phyloP scores from a whole-genome alignment of 768 basidiomycete genomes.

The Glaciozyma martinii region DNA sequence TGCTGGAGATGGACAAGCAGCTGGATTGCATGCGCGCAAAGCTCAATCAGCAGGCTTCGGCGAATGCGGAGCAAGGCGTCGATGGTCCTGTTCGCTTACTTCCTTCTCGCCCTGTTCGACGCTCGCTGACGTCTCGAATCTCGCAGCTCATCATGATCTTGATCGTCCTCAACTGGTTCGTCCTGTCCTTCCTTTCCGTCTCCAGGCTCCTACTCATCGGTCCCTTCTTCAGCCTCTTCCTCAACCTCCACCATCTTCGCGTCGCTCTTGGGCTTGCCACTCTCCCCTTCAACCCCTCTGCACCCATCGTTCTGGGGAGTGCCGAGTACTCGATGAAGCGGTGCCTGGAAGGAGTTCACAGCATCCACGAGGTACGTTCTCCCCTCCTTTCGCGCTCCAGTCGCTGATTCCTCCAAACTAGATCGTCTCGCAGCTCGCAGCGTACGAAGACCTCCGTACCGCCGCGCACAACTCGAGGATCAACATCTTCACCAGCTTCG shows the following conservation, averaged over 20 bases:
- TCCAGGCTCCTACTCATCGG: background rate
- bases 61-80: conserved; percentile 4
- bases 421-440: conserved; percentile 24
- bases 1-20: conserved; percentile 12
- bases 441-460: conserved; percentile 22
- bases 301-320: conserved; percentile 15
- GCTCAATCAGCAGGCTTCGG: conserved; percentile 7
- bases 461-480: conserved; percentile 9
- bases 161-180: conserved; percentile 25
- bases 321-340: conserved; percentile 24
- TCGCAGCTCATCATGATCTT: conserved; percentile 12
- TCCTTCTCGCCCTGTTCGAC: background rate
- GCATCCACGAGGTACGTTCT: conserved; percentile 11
- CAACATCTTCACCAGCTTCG: conserved; percentile 18
- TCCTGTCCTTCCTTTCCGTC: background rate
- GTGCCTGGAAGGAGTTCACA: conserved; percentile 21
- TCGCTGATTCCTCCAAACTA: background rate
- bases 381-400: too few relatives aligned
- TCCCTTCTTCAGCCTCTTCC: conserved; percentile 4
- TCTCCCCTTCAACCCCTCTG: conserved; percentile 18
- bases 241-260: conserved; percentile 24
- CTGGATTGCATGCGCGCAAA: conserved; percentile 29
- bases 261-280: conserved; percentile 15
- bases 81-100: background rate
- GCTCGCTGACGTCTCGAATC: background rate